phyloP scores from a whole-genome alignment of 257 asterid species.

The Striga asiatica region DNA sequence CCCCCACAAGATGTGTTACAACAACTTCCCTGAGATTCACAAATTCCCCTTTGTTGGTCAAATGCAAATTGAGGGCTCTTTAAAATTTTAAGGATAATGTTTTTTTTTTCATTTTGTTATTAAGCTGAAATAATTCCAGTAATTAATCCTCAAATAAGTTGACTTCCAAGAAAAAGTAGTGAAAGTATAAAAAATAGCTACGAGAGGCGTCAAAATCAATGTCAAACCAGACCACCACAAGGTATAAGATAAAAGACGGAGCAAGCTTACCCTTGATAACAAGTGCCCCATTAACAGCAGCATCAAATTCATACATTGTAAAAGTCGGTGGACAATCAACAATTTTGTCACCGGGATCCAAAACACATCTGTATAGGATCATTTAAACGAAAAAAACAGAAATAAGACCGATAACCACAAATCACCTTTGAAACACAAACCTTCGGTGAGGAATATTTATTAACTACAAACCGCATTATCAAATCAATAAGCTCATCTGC shows the following conservation, averaged over 20 bases:
- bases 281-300: constrained; percentile 87
- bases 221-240: background rate
- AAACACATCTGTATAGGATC: constrained; percentile 61
- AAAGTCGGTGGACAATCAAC: constrained; percentile 98
- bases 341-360: constrained; percentile 91
- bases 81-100: no score
- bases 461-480: constrained; percentile 65
- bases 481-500: constrained; percentile 97
- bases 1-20: background rate
- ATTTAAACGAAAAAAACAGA: constrained; percentile 10
- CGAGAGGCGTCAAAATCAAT: background rate
- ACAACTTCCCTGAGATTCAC: background rate
- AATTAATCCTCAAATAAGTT: background rate
- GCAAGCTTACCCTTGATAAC: constrained; percentile 62
- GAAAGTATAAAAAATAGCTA: background rate
- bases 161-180: background rate
- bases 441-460: constrained; percentile 1
- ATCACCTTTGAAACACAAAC: background rate
- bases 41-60: no score
- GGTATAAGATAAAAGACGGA: background rate
- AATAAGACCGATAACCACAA: constrained; percentile 1
- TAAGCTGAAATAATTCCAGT: background rate
- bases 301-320: constrained; percentile 97
- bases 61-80: background rate
- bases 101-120: no score